These are phyloP conservation scores for Begonia fuchsioides DNA, from an alignment of 306 rosid genomes.

Conservation along the genomic window DNA sequence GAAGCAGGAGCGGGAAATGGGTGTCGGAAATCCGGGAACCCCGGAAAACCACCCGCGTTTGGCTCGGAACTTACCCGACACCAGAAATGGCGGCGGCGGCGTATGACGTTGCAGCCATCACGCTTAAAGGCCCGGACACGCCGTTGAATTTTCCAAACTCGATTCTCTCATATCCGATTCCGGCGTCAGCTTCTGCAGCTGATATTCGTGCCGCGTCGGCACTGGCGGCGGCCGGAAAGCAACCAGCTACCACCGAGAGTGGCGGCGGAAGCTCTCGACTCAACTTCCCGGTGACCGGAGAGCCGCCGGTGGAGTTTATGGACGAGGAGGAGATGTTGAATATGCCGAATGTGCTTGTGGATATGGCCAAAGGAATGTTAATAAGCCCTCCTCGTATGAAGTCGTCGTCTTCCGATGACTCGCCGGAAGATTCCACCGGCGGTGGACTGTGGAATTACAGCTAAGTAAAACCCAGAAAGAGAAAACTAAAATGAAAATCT, in stretches of 20 bases:
- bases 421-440: conserved; percentile 20
- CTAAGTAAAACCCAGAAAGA: no score
- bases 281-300: neutral
- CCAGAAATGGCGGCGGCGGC: conserved; percentile 90
- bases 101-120: conserved; percentile 70
- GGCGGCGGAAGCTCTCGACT: neutral
- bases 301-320: conserved; percentile 10
- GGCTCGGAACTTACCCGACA: conserved; percentile 67
- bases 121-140: conserved; percentile 54
- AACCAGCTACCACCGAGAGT: neutral
- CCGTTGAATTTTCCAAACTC: conserved; percentile 51
- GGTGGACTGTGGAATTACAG: conserved; percentile 22
- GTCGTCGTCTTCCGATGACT: conserved; percentile 15
- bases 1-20: conserved; percentile 74
- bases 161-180: conserved; percentile 35
- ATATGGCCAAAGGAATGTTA: conserved; percentile 40
- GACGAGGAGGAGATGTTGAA: conserved; percentile 28
- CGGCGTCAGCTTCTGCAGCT: conserved; percentile 42
- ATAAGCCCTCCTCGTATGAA: conserved; percentile 26
- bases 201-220: conserved; percentile 58
- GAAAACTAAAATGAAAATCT: neutral
- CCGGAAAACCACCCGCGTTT: conserved; percentile 60
- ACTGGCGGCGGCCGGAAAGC: conserved; percentile 33
- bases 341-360: conserved; percentile 30
- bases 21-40: conserved; percentile 90